Conservation (phyloP, 345 rosid genomes). For the Syzygium grande region DNA sequence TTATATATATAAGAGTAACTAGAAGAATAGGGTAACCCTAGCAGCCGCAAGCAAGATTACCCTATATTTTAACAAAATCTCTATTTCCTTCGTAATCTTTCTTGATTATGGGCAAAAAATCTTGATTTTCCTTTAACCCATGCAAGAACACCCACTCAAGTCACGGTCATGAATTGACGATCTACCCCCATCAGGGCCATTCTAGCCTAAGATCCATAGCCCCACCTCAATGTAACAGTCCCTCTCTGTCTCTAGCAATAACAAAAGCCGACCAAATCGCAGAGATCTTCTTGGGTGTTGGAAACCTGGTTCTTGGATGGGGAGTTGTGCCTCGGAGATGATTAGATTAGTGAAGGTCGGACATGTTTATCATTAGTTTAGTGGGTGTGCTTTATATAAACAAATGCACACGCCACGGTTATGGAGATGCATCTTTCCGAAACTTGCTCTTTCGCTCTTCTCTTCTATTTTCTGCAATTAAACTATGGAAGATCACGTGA, state of each 20-base stretch:
- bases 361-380: background rate
- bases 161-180: too few relatives aligned
- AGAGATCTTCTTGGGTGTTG: slow-evolving; percentile 19
- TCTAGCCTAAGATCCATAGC: background rate
- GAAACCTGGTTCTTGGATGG: background rate
- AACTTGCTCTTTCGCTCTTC: background rate
- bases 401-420: background rate
- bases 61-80: background rate
- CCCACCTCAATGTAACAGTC: background rate
- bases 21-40: background rate
- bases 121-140: background rate
- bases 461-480: background rate
- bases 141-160: too few relatives aligned
- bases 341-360: background rate
- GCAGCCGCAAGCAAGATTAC: background rate
- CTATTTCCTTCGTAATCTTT: background rate
- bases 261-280: slow-evolving; percentile 41
- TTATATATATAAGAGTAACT: background rate
- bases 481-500: background rate
- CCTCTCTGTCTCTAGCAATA: background rate
- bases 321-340: background rate
- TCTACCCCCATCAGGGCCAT: background rate
- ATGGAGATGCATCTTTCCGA: background rate
- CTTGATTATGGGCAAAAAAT: background rate
- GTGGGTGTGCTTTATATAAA: background rate